Conservation (phyloP, 2,329 filamentous ascomycete genomes). For the Lasiodiplodia citricola region DNA sequence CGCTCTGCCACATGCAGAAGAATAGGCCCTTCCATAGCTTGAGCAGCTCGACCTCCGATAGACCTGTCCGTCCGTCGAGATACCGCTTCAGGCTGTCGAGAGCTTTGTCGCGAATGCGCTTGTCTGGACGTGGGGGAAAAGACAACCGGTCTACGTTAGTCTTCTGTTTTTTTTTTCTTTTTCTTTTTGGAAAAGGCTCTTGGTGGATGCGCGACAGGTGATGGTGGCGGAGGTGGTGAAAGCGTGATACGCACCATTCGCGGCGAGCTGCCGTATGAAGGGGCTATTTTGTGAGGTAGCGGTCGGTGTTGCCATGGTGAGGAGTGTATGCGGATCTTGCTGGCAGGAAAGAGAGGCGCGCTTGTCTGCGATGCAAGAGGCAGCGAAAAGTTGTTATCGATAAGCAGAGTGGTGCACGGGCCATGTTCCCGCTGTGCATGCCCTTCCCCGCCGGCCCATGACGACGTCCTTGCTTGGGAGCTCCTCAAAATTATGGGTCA, state of each 20-base stretch:
- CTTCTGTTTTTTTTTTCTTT: neutral
- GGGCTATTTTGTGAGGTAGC: constrained; percentile 21
- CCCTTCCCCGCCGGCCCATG: neutral
- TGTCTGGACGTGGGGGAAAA: constrained; percentile 10
- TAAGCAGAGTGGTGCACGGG: neutral
- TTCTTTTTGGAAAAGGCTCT: neutral
- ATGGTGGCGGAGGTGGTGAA: too few species aligned
- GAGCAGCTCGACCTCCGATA: constrained; percentile 73
- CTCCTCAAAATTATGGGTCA: neutral
- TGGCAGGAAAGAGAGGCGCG: neutral
- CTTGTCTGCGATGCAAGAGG: neutral
- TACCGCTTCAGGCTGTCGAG: constrained; percentile 78
- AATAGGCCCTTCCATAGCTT: constrained; percentile 97
- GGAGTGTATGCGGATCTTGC: neutral
- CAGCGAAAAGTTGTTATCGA: constrained; percentile 12
- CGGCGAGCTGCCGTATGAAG: constrained; percentile 25
- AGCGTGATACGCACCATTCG: constrained; percentile 14
- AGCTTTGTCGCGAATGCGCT: constrained; percentile 49
- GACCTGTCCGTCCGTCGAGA: constrained; percentile 67
- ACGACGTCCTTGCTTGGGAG: neutral
- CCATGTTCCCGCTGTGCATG: neutral
- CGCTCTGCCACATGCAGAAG: constrained; percentile 91
- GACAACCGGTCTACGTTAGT: neutral
- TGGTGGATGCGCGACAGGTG: too few species aligned
- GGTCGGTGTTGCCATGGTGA: constrained; percentile 10